phyloP scores from a whole-genome alignment of 768 basidiomycete species.

The Leccinum disarticulatum region DNA sequence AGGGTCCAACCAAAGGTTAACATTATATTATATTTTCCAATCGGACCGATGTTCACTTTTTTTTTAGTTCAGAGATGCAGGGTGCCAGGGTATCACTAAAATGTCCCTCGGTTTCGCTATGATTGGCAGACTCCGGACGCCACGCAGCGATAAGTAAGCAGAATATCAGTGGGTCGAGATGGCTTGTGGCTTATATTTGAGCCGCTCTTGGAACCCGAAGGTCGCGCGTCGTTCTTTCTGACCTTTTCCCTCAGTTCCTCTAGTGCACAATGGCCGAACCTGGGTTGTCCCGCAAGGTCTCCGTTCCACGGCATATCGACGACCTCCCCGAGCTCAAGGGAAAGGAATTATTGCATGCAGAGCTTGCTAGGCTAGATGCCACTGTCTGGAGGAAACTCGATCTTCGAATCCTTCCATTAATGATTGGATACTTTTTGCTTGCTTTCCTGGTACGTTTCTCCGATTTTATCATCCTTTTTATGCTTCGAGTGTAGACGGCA shows the following conservation, averaged over 20 bases:
- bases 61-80: no score
- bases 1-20: no score
- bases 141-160: no score
- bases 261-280: neutral
- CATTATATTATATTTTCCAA: no score
- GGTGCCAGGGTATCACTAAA: no score
- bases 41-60: no score
- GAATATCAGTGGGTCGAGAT: no score
- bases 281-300: neutral
- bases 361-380: neutral
- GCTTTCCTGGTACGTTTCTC: neutral
- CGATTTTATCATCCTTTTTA: neutral
- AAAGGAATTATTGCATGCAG: neutral
- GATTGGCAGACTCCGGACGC: no score
- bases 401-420: neutral
- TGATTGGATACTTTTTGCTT: neutral
- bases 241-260: neutral
- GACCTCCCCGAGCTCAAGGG: neutral
- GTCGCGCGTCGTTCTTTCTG: neutral
- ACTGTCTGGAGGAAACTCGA: neutral
- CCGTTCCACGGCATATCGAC: neutral
- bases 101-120: no score
- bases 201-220: no score
- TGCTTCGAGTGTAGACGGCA: neutral
- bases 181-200: no score